A percentile compares a stretch with the other conserved stretches of the same genome.
Conservation (phyloP, 495 filamentous ascomycete species). For the Darksidea phi region DNA sequence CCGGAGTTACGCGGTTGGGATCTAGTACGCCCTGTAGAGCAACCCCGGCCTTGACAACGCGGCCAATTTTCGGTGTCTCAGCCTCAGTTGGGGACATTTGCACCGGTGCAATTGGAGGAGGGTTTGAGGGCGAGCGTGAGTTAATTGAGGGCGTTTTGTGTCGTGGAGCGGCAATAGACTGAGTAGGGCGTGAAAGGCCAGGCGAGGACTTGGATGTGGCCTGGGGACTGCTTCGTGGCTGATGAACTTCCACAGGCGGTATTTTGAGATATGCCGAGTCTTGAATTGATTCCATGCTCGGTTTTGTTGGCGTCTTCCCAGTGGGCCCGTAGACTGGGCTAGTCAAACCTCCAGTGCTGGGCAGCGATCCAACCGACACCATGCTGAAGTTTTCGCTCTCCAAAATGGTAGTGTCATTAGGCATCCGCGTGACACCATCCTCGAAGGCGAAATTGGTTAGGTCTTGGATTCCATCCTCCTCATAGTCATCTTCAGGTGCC, state of each 20-base stretch:
- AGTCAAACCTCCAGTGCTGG: constrained; percentile 27
- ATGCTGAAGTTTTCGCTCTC: constrained; percentile 46
- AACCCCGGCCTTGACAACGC: constrained; percentile 50
- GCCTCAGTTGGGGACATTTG: constrained; percentile 11
- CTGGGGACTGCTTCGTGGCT: constrained; percentile 11
- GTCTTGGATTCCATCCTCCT: constrained; percentile 10
- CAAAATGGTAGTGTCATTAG: constrained; percentile 39
- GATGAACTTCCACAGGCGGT: not conserved
- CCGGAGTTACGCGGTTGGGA: constrained; percentile 29
- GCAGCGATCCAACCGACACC: constrained; percentile 43
- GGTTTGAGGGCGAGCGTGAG: constrained; percentile 13
- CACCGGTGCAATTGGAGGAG: constrained; percentile 25
- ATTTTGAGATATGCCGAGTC: constrained; percentile 6
- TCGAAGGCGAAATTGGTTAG: constrained; percentile 22
- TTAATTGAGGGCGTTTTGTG: constrained; percentile 22
- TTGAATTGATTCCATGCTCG: not conserved
- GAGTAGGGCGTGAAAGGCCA: not conserved
- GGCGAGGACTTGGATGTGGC: not conserved
- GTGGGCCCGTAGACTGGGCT: constrained; percentile 8
- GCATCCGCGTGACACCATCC: constrained; percentile 23
- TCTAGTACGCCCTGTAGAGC: constrained; percentile 51
- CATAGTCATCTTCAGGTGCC: not conserved
- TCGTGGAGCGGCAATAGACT: not conserved
- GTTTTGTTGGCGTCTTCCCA: not conserved
- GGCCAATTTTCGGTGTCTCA: constrained; percentile 45